Evolutionary conservation across 2,329 filamentous ascomycete species (phyloP).

Genomic region (Berkeleyomyces rouxiae): DNA sequence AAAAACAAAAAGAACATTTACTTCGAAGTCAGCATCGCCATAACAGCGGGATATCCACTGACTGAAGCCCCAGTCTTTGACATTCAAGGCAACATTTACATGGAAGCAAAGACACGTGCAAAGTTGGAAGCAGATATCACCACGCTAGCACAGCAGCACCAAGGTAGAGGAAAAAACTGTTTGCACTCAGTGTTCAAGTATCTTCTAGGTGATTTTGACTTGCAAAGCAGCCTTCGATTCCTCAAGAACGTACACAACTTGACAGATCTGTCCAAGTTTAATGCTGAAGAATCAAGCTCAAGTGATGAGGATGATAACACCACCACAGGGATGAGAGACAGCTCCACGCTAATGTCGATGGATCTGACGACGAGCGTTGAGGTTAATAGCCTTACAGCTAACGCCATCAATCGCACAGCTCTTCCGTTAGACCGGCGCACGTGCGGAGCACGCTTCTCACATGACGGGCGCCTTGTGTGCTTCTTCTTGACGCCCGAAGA

Average conservation of each 20-base stretch:
- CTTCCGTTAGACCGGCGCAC: conserved; percentile 39
- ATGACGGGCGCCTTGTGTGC: conserved; percentile 45
- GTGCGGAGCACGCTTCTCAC: conserved; percentile 45
- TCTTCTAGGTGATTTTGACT: conserved; percentile 44
- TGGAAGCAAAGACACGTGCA: conserved; percentile 38
- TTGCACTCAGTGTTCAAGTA: conserved; percentile 46
- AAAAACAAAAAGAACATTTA: conserved; percentile 38
- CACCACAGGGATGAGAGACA: conserved; percentile 33
- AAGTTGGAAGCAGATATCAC: conserved; percentile 19
- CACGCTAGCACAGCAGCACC: conserved; percentile 37
- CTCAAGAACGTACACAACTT: conserved; percentile 37
- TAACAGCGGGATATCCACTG: conserved; percentile 43
- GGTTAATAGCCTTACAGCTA: conserved; percentile 28
- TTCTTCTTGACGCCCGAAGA: conserved; percentile 55
- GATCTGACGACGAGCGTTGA: conserved; percentile 40
- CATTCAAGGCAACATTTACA: conserved; percentile 45
- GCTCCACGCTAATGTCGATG: conserved; percentile 43
- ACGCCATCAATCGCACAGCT: conserved; percentile 20
- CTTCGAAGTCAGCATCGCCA: conserved; percentile 43
- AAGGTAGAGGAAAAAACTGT: conserved; percentile 42
- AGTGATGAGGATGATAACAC: conserved; percentile 65
- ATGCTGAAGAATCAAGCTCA: conserved; percentile 59
- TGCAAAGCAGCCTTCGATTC: conserved; percentile 42
- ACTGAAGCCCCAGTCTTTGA: conserved; percentile 39
- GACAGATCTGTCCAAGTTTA: conserved; percentile 42